phyloP scores from a whole-genome alignment of 495 filamentous ascomycete genomes.

The Cudoniella acicularis region DNA sequence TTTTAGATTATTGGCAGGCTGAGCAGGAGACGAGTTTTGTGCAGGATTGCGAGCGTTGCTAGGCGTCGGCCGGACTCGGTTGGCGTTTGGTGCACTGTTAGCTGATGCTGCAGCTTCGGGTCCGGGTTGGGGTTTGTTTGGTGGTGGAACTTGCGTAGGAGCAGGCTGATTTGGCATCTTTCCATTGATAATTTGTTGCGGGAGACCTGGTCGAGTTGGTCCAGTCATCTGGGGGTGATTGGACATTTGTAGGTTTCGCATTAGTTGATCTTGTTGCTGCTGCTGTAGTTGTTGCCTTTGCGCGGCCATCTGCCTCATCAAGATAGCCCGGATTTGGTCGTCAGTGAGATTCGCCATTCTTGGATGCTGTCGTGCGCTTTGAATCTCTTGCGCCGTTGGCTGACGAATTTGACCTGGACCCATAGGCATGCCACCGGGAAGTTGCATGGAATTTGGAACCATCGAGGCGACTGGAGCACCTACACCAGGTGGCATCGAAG shows the following conservation, averaged over 20 bases:
- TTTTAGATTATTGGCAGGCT: constrained; percentile 43
- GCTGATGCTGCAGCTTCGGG: constrained; percentile 1
- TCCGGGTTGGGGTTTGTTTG: constrained; percentile 10
- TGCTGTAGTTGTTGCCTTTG: constrained; percentile 33
- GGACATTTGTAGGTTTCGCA: background rate
- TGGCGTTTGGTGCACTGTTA: constrained; percentile 2
- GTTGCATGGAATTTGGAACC: constrained; percentile 14
- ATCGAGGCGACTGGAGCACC: constrained; percentile 26
- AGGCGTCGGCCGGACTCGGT: constrained; percentile 12
- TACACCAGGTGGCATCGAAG: constrained; percentile 23
- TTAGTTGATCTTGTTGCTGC: constrained; percentile 1
- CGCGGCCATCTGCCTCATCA: constrained; percentile 23
- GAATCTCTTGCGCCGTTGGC: constrained; percentile 44
- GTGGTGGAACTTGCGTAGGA: constrained; percentile 7
- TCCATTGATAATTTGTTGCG: constrained; percentile 1
- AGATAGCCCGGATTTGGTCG: constrained; percentile 47
- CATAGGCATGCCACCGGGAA: constrained; percentile 19
- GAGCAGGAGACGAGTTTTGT: constrained; percentile 25
- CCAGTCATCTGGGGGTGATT: background rate
- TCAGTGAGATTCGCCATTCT: constrained; percentile 44
- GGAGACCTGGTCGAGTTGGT: constrained; percentile 16
- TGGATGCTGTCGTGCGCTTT: constrained; percentile 35
- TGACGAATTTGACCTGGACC: constrained; percentile 28
- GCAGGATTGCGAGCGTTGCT: constrained; percentile 7
- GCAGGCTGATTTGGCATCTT: background rate